phyloP scores from a whole-genome alignment of 306 rosid genomes.

The Senna siamea region DNA sequence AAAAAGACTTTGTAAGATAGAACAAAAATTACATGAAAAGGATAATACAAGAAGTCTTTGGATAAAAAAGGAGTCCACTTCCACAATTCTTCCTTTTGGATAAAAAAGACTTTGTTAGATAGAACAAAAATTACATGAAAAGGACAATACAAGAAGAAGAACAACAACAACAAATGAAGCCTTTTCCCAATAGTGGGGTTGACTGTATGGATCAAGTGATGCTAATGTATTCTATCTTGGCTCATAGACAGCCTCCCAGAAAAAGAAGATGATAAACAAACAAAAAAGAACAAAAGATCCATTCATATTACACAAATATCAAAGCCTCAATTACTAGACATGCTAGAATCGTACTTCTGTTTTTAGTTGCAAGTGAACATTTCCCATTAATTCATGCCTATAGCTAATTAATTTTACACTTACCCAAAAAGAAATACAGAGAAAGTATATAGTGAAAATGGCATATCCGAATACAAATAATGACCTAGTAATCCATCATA shows the following conservation, averaged over 20 bases:
- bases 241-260: background rate
- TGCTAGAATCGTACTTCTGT: slow-evolving; percentile 22
- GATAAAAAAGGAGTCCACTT: background rate
- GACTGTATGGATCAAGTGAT: too few species aligned
- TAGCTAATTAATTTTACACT: slow-evolving; percentile 16
- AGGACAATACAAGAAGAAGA: too few species aligned
- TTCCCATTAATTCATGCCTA: background rate
- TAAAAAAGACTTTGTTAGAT: background rate
- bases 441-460: slow-evolving; percentile 23
- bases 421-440: background rate
- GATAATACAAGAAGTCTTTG: too few species aligned
- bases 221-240: too few species aligned
- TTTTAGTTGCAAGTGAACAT: background rate
- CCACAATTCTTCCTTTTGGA: background rate
- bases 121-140: background rate
- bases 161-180: too few species aligned
- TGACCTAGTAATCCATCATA: slow-evolving; percentile 29
- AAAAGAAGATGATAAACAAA: background rate
- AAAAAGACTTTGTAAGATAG: too few species aligned
- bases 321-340: slow-evolving; percentile 11
- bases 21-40: background rate
- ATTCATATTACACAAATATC: background rate
- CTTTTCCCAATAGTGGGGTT: too few species aligned
- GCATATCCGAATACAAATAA: background rate
- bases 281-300: background rate